Base-by-base conservation (phyloP, 768 basidiomycete species). In the Tricholoma saponaceum region DNA sequence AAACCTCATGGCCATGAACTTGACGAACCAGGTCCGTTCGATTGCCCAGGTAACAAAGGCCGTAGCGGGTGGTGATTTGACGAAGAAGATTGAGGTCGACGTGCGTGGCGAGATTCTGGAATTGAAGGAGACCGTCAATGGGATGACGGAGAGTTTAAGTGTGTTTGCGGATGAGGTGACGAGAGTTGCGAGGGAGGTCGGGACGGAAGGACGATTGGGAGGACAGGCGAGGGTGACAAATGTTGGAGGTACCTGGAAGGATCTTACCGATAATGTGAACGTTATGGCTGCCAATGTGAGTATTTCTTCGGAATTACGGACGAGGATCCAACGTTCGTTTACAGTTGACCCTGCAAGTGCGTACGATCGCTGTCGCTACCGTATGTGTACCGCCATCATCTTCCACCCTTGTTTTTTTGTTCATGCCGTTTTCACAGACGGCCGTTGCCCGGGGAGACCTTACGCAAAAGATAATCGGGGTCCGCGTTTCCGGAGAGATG, bases 231-330 rank as follows among this genome's bases (percentile, higher is more conserved):
- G 87, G 54, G 96, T 98, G 35, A 89, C 87, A 60, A 92, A 94
- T 66, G 93, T 99, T 46, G 92, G 92, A 58, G 97, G 97, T 51
- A 96, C 93, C 0, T 98, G 97, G 97, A 94, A 94, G 77, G 90
- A 94, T 68, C 78, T 98, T 74, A 95, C 94, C 50, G 92, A 96
- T n/a, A n/a, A n/a, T n/a, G n/a, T n/a, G n/a, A n/a, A n/a, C n/a
- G n/a, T n/a, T n/a, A n/a, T 96, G 95, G 94, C 94, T 41, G 85
- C 86, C 44, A 97, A 97, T 66, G 89, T 92, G 63, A 18, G 41
- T 78, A 16, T 33, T 32, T 44, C 28, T 41, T 10, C 46, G 50
- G 37, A 14, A 55, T 26, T 20, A 46, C 46, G 20, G 13, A 2
- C 56, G 41, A 37, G n/a, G n/a, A n/a, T 33, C 52, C 39, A 56